These are phyloP conservation scores for Cordyceps pruinosa DNA, from an alignment of 2,329 filamentous ascomycete species.

Conservation along the genomic window DNA sequence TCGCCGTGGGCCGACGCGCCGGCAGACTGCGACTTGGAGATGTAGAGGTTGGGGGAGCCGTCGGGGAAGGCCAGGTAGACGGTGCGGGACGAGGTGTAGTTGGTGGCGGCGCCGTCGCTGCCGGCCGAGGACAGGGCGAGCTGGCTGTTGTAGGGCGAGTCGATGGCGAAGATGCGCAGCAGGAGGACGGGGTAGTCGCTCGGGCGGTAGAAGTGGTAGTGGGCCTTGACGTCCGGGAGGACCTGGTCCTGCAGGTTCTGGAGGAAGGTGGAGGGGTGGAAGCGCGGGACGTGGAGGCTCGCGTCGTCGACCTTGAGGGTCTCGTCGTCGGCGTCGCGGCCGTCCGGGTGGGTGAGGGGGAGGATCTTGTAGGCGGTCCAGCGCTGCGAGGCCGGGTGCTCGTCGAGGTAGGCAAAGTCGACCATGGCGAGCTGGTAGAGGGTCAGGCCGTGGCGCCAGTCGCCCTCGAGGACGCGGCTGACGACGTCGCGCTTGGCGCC, in stretches of 20 bases:
- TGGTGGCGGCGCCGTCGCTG: constrained; percentile 30
- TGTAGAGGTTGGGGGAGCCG: constrained; percentile 68
- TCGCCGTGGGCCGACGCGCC: constrained; percentile 41
- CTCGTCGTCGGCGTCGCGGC: constrained; percentile 30
- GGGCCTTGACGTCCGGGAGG: constrained; percentile 72
- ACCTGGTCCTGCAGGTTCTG: constrained; percentile 68
- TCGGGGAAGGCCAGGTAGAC: constrained; percentile 80
- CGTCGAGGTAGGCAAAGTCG: constrained; percentile 60
- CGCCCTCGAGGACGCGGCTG: constrained; percentile 58
- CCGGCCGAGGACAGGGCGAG: constrained; percentile 35
- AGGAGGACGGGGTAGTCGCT: constrained; percentile 61
- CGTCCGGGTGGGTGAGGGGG: constrained; percentile 39
- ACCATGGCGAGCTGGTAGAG: constrained; percentile 63
- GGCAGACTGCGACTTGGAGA: constrained; percentile 44
- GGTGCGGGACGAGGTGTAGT: constrained; percentile 59
- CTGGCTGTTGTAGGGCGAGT: constrained; percentile 69
- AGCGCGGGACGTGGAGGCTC: constrained; percentile 55
- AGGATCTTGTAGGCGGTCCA: constrained; percentile 58
- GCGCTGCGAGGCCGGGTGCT: constrained; percentile 55
- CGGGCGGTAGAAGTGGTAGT: constrained; percentile 74
- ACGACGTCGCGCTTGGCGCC: constrained; percentile 58
- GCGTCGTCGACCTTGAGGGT: constrained; percentile 36
- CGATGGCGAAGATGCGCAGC: constrained; percentile 70
- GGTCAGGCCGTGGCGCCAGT: constrained; percentile 59
- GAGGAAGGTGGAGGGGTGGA: constrained; percentile 75